These are phyloP conservation scores for Sapria himalayana DNA, from an alignment of 345 rosid genomes.

Conservation along the genomic window DNA sequence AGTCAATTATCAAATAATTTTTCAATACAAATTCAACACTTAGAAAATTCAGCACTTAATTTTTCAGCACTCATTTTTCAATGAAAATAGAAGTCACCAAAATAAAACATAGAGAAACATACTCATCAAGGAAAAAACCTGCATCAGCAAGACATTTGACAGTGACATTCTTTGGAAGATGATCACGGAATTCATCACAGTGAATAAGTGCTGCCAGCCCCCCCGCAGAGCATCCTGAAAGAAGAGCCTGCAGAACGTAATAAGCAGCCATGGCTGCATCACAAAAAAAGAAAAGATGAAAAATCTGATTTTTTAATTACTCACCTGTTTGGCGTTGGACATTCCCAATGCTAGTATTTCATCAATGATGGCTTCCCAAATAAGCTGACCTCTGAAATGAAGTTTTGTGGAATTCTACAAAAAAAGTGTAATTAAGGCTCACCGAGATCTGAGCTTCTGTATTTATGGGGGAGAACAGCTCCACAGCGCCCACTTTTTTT, in stretches of 20 bases:
- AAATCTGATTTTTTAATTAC: conserved; percentile 1
- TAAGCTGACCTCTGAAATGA: conserved; percentile 78
- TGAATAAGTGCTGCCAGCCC: conserved; percentile 79
- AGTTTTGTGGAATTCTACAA: conserved; percentile 38
- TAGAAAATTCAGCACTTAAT: too few species aligned
- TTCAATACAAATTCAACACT: too few species aligned
- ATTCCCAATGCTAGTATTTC: conserved; percentile 54
- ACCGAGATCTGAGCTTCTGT: too few species aligned
- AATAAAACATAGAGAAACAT: too few species aligned
- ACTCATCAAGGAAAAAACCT: conserved; percentile 78
- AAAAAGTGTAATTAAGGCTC: too few species aligned
- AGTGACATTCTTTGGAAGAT: conserved; percentile 35
- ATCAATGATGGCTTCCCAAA: conserved; percentile 68
- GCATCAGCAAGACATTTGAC: conserved; percentile 95
- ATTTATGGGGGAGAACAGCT: too few species aligned
- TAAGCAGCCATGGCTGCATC: background rate
- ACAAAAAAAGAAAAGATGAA: background rate
- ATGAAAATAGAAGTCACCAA: too few species aligned
- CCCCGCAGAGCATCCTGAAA: conserved; percentile 95
- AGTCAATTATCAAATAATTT: too few species aligned
- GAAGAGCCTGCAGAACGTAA: conserved; percentile 42
- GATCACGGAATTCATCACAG: conserved; percentile 54
- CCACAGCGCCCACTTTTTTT: too few species aligned
- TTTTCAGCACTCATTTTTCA: too few species aligned
- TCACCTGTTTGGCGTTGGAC: conserved; percentile 52